phyloP scores from a whole-genome alignment of 805 yeast genomes.

The Ogataea wickerhamii region DNA sequence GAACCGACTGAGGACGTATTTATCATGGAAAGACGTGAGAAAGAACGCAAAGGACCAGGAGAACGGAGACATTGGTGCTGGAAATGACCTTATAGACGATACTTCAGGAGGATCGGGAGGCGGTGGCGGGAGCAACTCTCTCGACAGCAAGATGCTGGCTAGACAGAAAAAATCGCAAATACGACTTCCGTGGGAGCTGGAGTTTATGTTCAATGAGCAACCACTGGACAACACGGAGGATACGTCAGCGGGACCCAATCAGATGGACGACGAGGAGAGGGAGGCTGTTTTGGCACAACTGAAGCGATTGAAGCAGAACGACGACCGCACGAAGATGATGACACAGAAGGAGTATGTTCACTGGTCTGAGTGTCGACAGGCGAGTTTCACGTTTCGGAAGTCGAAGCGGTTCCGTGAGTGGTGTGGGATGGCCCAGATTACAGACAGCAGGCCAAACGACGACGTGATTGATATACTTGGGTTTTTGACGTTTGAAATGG shows the following conservation, averaged over 20 bases:
- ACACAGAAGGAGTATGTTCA: constrained; percentile 97
- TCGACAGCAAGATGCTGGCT: constrained; percentile 45
- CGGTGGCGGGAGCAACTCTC: constrained; percentile 28
- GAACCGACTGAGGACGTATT: constrained; percentile 80
- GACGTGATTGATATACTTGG: constrained; percentile 96
- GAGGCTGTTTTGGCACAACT: constrained; percentile 88
- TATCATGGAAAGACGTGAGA: constrained; percentile 96
- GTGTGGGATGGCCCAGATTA: constrained; percentile 81
- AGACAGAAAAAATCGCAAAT: constrained; percentile 73
- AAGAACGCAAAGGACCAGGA: constrained; percentile 67
- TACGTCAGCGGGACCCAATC: constrained; percentile 45
- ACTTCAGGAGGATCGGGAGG: constrained; percentile 37
- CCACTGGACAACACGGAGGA: constrained; percentile 55
- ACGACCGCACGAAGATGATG: constrained; percentile 89
- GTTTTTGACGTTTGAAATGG: constrained; percentile 93
- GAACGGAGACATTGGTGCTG: constrained; percentile 41
- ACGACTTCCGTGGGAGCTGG: constrained; percentile 91
- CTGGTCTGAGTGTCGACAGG: constrained; percentile 98
- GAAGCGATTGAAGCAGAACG: constrained; percentile 86
- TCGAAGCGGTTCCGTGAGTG: constrained; percentile 94
- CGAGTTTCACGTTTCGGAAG: constrained; percentile 91
- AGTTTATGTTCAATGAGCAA: constrained; percentile 89
- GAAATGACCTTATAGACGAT: constrained; percentile 34
- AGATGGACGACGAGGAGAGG: constrained; percentile 75
- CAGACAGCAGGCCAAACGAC: constrained; percentile 90